Base-by-base conservation (phyloP, 495 filamentous ascomycete species). In the Parmelia sp. region DNA sequence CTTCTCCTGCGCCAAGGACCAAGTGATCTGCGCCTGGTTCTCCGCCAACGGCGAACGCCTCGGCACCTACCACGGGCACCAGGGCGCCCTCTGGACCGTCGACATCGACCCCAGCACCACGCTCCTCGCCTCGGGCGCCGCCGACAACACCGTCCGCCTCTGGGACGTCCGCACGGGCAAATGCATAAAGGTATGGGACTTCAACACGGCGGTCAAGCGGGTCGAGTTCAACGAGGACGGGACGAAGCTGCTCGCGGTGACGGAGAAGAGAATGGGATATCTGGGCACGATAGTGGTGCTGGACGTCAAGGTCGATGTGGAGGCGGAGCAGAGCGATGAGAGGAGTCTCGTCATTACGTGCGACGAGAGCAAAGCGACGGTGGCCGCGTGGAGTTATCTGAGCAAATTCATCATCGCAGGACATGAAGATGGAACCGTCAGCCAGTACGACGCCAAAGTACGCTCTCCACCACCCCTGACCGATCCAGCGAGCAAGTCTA, bases 81-180 rank as follows among this genome's bases (percentile, higher is more conserved):
- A 93, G 73, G 94, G 94, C 76, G 95, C 94, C 66, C 87, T 99
- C 76, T 99, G 94, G 94, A 96, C 92, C 62, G 90, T 99, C 74
- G 95, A 97, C 72, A 89, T 97, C 68, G 91, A 96, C 81, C 92
- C 94, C 67, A 94, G 91, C 71, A 91, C 89, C 68, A 90, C 90
- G 66, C 84, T 97, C 71, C 89, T 97, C 73, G 94, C 93, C 64
- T 94, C 90, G 60, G 94, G 94, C 58, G 92, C 90, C 68, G 94
- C 94, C 76, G 94, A 99, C 81, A 97, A 97, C 82, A 96, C 94
- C 23, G 92, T 97, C 72, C 87, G 91, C 69, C 81, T 99, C 73
- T 99, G 94, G 94, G 92, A 99, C 73, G 84, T 97, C 73, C 88
- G 90, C 83, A 90, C 90, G 36, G 94, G 95, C 71, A 90, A 91